Evolutionary conservation across 148 eudicot genomes (phyloP), one percentile per base, ranked within the genome.

Genomic region (Rhododendron molle): DNA sequence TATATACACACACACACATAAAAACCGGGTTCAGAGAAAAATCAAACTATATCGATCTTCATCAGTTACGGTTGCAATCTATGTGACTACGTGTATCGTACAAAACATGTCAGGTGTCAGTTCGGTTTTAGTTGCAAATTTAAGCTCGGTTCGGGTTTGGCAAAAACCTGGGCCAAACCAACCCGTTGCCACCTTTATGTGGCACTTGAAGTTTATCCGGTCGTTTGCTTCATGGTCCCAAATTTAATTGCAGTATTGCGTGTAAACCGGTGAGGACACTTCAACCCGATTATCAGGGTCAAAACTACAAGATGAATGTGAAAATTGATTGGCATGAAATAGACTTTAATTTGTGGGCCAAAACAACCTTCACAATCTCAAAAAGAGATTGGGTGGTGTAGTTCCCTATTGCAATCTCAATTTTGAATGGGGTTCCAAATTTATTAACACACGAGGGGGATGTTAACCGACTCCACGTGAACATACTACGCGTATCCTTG

Each of bases 351-450:
- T 26, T 54, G 71, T 83, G 86, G 86, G 47, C 86, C 84, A 74
- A 69, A 43, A 32, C 79, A 54, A 52, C 62, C 47, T 82, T 79
- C 36, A 5, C 84, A 83, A 87, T 87, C 83, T 83, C 50, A 46
- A 74, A 74, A 9, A 9, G 46, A 28, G 46, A 28, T 49, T 79
- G 20, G 56, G 81, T 23, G 76, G 71, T 82, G 52, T 60, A 34
- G 3, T 67, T 85, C 30, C 44, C 80, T 32, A 80, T 85, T 56
- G 43, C 84, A 83, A 83, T 86, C 88, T 77, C 85, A 83, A 86
- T 77, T 78, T 78, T 40, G 18, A 49, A 50, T 44, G 65, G 58
- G 58, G 83, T 34, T 78, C 83, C 78, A 79, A 28, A 28, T 7
- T 23, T 58, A 54, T 54, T 58, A 58, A 20, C 16, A 8, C 16